phyloP scores from a whole-genome alignment of 768 basidiomycete genomes.

The Suillus subalutaceus region DNA sequence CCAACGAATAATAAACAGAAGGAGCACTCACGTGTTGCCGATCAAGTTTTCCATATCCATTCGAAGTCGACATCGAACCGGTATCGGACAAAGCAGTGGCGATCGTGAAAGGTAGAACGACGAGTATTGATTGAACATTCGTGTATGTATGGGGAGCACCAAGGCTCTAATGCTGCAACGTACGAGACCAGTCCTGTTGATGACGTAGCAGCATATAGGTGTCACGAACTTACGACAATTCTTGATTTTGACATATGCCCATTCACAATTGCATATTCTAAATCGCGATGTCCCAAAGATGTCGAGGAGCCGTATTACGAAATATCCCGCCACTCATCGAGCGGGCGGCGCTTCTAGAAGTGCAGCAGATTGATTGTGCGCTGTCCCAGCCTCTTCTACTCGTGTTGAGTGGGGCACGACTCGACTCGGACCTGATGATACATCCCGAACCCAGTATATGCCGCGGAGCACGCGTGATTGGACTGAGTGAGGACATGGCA shows the following conservation, averaged over 20 bases:
- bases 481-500: not conserved
- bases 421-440: not conserved
- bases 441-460: not conserved
- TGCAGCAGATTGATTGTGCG: not conserved
- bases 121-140: not conserved
- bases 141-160: not conserved
- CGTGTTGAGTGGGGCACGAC: not conserved
- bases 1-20: not conserved
- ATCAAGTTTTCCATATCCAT: conserved; percentile 15
- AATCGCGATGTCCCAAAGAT: not conserved
- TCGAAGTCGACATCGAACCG: conserved; percentile 18
- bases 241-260: not conserved
- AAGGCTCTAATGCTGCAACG: not conserved
- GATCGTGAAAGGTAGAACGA: conserved; percentile 10
- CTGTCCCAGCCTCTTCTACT: not conserved
- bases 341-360: not conserved
- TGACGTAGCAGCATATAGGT: not conserved
- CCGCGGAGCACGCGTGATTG: not conserved
- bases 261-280: not conserved
- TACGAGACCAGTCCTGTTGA: not conserved
- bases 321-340: not conserved
- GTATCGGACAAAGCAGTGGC: conserved; percentile 15
- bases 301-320: not conserved
- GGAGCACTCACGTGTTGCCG: not conserved
- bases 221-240: not conserved